Evolutionary conservation across 306 rosid genomes (phyloP), one percentile per base, ranked within the genome.

Genomic region (Vigna angularis): DNA sequence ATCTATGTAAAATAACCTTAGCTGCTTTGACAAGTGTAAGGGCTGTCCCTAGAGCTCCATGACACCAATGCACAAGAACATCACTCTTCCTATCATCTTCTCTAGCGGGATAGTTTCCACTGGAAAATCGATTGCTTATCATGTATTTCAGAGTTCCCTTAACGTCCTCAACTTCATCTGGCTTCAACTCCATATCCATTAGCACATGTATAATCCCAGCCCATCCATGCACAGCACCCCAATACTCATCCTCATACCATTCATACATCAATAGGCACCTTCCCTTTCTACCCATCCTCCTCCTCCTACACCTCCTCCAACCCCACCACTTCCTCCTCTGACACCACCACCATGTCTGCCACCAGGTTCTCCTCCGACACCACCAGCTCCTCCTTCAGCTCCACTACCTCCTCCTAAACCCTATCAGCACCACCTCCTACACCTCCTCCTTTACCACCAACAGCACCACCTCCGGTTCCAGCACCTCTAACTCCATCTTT

Each of bases 141-240:
- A 92, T 87, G 87, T 88, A 87, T 26, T 66, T 88, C 28, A 90
- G 93, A 80, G 97, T 92, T 64, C 81, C 88, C 79, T 75, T 86
- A 30, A 92, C 87, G 47, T 88, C 93, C 81, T 87, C 92, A 34
- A 86, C 72, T 86, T 90, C 89, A 74, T 88, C 96, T 16, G 91
- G 87, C 83, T 82, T 88, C 85, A 92, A 80, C 51, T 86, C 88
- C 89, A 88, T 81, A 84, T 92, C 91, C 92, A 90, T 81, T 77
- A 90, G 73, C 16, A 92, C 93, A 82, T 89, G 88, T 87, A 92
- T 78, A 79, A 88, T 90, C 83, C 96, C 96, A n/a, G 91, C 92
- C 83, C 90, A 80, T 40, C 93, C 97, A 86, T 92, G 97, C 0
- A 96, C 96, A 66, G 92, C 93, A 73, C 97, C 93, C 91, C 93